Evolutionary conservation across 1,284 basidiomycete genomes (phyloP), one percentile per base, ranked within the genome.

Genomic region (Retiboletus flavoniger): DNA sequence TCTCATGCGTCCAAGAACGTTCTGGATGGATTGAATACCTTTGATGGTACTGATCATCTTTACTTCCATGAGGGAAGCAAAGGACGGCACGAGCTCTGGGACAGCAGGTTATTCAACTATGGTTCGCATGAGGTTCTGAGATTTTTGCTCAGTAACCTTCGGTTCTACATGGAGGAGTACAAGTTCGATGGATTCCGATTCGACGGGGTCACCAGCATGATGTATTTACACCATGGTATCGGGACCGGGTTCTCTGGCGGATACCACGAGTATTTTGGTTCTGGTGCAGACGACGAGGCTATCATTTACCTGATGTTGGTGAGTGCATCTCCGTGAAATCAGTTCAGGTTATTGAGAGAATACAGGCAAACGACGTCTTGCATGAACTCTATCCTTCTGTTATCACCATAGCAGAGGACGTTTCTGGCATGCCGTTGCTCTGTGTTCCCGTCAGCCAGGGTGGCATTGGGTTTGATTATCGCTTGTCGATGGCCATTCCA

Each of bases 1-100:
- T 98, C 95, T 7, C 96, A 99, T 73, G 96, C 96, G 2, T 95
- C 91, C 79, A 99, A 98, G 76, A 99, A 99, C 67, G 88, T 97
- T 21, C 79, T 95, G 45, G 96, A 99, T 67, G 97, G 96, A 3
- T 75, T 99, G 56, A 99, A 98, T 72, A 81, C 87, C 68, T 98
- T 97, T 67, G 96, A 99, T 68, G 97, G 96, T 9, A 89, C 91
- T 10, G 96, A 98, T 72, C 94, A 98, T 71, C 85, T 87, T 40
- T 98, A 98, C 78, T 99, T 99, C 82, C 96, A 99, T 65, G 92
- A 89, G 60, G 96, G 96, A 48, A 78, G 72, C 3, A 94, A 88
- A 70, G 96, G 97, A 4, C 81, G 87, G 9, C 96, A 99, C 68
- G 93, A 97, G 28, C 87, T 98, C 31, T 99, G 96, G 97, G 96